Evolutionary conservation across 2,329 filamentous ascomycete species (phyloP), one percentile per base, ranked within the genome.

Genomic region (Scedosporium minutisporum): DNA sequence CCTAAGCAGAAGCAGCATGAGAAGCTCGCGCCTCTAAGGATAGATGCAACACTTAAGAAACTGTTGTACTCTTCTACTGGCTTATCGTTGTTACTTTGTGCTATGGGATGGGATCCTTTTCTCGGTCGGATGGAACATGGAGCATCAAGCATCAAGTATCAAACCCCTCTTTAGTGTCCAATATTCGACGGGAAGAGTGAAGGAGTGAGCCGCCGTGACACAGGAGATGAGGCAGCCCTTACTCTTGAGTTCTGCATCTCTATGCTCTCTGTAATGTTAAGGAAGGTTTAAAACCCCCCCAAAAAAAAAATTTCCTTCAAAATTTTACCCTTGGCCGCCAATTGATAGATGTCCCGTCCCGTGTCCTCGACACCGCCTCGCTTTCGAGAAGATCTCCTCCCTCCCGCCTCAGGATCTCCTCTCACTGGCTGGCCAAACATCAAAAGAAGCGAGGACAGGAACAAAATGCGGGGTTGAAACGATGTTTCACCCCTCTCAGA

Each of bases 391-490:
- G 16, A 21, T 48, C n/a, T 48, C 44, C 18, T 21, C 42, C 16
- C 10, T 14, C 18, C 33, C 33, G 16, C n/a, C 10, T 48, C 3
- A 18, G 18, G 44, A 48, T 10, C 3, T 48, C 16, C 16, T 48
- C 44, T 48, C 21, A 27, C 51, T 57, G 23, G 51, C 51, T 27
- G 23, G 21, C 10, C 33, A 10, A 12, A 38, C 33, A 14, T 38
- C 33, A 38, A 38, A 10, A 38, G 9, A 38, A 38, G 33, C 33
- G 33, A 38, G 33, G 33, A 3, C n/a, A 21, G 4, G 44, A 18
- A 48, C 4, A 53, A 29, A 57, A 57, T 57, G 51, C 51, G 51
- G 51, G 51, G 51, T 57, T 57, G 51, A 57, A 57, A 29, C 51
- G 25, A 23, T 23, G 51, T 57, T 57, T 23, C 44, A 48, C 44